A percentile compares a stretch with the other conserved stretches of the same genome.
Conservation (phyloP, 2,329 filamentous ascomycete genomes). For the Penicillium paneum region DNA sequence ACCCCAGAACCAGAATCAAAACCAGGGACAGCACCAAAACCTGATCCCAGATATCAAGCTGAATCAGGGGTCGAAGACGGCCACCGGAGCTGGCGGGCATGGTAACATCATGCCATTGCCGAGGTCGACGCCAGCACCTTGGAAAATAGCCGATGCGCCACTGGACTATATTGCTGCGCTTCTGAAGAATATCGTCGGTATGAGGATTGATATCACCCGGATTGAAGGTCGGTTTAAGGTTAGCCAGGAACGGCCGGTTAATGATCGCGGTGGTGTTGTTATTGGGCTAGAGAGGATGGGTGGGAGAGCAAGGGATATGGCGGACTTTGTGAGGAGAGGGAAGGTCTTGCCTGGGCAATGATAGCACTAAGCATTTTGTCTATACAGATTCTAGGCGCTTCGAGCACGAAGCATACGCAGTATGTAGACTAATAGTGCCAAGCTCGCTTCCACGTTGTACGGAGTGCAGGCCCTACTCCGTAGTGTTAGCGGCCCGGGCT, state of each 20-base stretch:
- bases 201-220: conserved; percentile 17
- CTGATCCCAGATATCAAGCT: background rate
- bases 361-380: background rate
- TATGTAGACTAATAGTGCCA: background rate
- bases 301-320: conserved; percentile 16
- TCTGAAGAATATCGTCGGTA: conserved; percentile 21
- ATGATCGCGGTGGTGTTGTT: conserved; percentile 19
- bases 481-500: background rate
- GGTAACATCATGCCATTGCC: background rate
- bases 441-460: background rate
- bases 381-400: background rate
- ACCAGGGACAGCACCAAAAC: too few species aligned
- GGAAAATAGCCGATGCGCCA: conserved; percentile 20
- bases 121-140: conserved; percentile 1
- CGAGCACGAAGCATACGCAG: background rate
- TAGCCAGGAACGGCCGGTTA: conserved; percentile 17
- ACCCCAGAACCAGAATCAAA: background rate
- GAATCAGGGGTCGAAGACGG: background rate
- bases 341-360: background rate
- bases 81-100: background rate
- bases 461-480: too few species aligned
- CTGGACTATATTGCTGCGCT: conserved; percentile 16
- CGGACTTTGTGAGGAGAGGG: conserved; percentile 14
- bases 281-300: conserved; percentile 13
- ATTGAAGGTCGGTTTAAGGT: conserved; percentile 23